Evolutionary conservation across 2,329 filamentous ascomycete species (phyloP).

Genomic region (Diaporthe velutina): DNA sequence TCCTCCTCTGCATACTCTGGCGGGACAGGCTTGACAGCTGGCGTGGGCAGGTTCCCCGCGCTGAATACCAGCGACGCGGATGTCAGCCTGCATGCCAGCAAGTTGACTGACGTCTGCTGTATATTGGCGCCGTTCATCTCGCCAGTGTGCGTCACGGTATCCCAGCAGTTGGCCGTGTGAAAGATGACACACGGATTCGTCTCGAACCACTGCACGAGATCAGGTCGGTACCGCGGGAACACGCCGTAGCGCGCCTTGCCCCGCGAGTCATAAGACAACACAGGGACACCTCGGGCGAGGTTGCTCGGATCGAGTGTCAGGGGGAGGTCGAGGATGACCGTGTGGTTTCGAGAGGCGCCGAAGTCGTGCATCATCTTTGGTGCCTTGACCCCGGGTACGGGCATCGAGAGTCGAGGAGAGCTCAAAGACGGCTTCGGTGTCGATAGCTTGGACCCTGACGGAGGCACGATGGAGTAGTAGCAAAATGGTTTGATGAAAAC

Average conservation of each 20-base stretch:
- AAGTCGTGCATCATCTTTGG: conserved; percentile 85
- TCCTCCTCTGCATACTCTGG: conserved; percentile 66
- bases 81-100: conserved; percentile 76
- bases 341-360: conserved; percentile 73
- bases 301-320: conserved; percentile 75
- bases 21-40: conserved; percentile 54
- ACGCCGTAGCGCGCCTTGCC: conserved; percentile 74
- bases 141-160: conserved; percentile 49
- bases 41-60: conserved; percentile 72
- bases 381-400: conserved; percentile 71
- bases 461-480: conserved; percentile 67
- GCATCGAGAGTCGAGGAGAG: conserved; percentile 58
- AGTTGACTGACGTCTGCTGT: conserved; percentile 63
- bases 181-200: conserved; percentile 78
- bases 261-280: conserved; percentile 70
- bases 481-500: conserved; percentile 76
- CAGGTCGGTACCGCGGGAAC: conserved; percentile 72
- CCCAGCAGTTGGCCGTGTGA: conserved; percentile 80
- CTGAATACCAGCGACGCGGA: conserved; percentile 75
- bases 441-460: conserved; percentile 4
- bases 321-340: conserved; percentile 78
- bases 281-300: conserved; percentile 65
- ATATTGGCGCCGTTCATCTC: conserved; percentile 46
- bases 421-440: conserved; percentile 26
- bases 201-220: conserved; percentile 74